Evolutionary conservation across 352 stramenopile genomes (phyloP).

Genomic region (Globisporangium cederbergense): DNA sequence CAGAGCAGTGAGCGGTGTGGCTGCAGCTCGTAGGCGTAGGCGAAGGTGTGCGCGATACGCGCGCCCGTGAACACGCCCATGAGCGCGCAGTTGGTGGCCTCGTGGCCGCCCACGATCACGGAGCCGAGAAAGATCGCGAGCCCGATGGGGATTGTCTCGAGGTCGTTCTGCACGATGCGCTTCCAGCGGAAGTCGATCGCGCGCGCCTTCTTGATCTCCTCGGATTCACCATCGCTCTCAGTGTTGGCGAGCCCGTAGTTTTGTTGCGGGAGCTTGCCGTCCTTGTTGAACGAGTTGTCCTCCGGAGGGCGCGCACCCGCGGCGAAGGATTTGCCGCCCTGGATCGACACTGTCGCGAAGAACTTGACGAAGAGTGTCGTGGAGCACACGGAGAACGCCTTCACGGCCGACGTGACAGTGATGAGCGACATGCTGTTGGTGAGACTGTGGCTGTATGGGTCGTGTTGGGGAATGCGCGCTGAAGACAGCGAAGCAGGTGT

Average conservation of each 20-base stretch:
- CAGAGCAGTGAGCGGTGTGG: constrained; percentile 35
- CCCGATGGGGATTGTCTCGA: constrained; percentile 41
- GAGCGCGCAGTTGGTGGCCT: constrained; percentile 38
- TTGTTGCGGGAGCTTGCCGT: constrained; percentile 5
- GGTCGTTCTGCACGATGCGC: constrained; percentile 44
- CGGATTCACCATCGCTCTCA: constrained; percentile 18
- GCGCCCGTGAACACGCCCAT: constrained; percentile 37
- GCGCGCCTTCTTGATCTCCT: constrained; percentile 24
- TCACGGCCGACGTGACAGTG: constrained; percentile 5
- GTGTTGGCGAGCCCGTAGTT: constrained; percentile 8
- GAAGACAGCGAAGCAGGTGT: neutral
- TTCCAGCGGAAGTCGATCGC: constrained; percentile 37
- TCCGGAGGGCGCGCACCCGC: constrained; percentile 14
- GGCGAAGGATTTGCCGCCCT: constrained; percentile 17
- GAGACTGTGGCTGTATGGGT: neutral
- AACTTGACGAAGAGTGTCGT: constrained; percentile 19
- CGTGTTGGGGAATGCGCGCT: neutral
- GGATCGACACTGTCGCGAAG: constrained; percentile 13
- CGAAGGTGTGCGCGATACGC: constrained; percentile 37
- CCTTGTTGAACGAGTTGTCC: constrained; percentile 15
- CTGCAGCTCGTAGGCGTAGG: constrained; percentile 42
- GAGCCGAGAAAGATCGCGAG: constrained; percentile 41
- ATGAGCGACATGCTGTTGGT: neutral
- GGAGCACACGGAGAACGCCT: constrained; percentile 14
- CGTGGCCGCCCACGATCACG: constrained; percentile 35